phyloP scores from a whole-genome alignment of 208 protist genomes.

The Trypanosoma theileri region DNA sequence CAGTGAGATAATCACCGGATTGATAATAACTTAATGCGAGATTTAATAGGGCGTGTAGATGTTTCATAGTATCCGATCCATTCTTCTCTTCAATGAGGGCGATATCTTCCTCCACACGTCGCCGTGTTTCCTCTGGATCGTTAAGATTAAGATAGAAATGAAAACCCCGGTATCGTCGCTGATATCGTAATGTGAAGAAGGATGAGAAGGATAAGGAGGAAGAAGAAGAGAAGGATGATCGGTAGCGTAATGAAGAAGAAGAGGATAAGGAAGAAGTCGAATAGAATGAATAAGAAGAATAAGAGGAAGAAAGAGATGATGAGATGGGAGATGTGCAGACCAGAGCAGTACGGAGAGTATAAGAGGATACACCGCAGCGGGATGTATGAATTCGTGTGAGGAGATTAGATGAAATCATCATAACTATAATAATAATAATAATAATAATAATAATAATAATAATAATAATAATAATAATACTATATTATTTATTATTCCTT shows the following conservation, averaged over 20 bases:
- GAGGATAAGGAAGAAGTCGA: not conserved
- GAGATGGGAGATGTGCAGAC: too few relatives aligned
- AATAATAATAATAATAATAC: not conserved
- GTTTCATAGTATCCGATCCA: conserved; percentile 48
- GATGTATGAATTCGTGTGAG: too few relatives aligned
- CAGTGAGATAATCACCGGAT: conserved; percentile 55
- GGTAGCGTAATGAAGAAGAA: too few relatives aligned
- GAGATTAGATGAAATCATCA: not conserved
- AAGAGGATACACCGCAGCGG: too few relatives aligned
- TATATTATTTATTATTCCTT: not conserved
- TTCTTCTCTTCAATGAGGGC: conserved; percentile 48
- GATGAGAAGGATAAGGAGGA: not conserved
- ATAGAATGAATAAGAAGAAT: not conserved
- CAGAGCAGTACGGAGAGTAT: too few relatives aligned
- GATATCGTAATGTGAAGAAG: not conserved
- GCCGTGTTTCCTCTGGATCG: conserved; percentile 70
- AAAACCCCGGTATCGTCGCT: conserved; percentile 46
- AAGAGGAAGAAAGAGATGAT: not conserved
- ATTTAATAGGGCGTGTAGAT: conserved; percentile 75
- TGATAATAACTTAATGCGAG: conserved; percentile 71
- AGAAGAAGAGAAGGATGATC: conserved; percentile 8
- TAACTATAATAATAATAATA: not conserved
- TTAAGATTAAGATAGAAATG: conserved; percentile 81
- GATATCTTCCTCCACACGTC: conserved; percentile 60
- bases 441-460: not conserved